These are phyloP conservation scores for Geranium brycei DNA, from an alignment of 345 rosid species.

Conservation along the genomic window DNA sequence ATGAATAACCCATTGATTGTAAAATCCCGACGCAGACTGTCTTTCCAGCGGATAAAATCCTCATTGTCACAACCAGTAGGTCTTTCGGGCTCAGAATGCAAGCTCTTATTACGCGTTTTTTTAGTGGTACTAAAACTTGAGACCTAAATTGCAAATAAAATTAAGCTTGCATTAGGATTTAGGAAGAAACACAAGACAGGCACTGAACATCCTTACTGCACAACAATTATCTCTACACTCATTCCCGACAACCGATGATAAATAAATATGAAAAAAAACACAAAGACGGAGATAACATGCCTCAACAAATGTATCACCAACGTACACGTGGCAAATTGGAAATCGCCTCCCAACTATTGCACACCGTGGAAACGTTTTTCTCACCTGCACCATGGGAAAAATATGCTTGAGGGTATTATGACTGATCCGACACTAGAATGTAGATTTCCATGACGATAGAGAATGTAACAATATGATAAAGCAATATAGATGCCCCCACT, in stretches of 20 bases:
- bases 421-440: not conserved
- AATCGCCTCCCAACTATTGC: constrained; percentile 53
- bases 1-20: constrained; percentile 68
- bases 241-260: not conserved
- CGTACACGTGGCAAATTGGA: constrained; percentile 56
- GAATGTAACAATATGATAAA: not conserved
- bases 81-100: constrained; percentile 18
- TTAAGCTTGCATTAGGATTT: not conserved
- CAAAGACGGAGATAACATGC: constrained; percentile 13
- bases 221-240: not conserved
- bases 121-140: constrained; percentile 62
- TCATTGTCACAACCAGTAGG: constrained; percentile 35
- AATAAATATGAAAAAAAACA: too few species aligned
- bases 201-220: not conserved
- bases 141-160: constrained; percentile 21
- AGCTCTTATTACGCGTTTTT: constrained; percentile 12
- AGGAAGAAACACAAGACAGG: not conserved
- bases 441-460: not conserved
- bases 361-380: constrained; percentile 33
- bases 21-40: constrained; percentile 76
- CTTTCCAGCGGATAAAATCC: constrained; percentile 65
- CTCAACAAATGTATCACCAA: constrained; percentile 42
- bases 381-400: constrained; percentile 25
- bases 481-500: too few species aligned
- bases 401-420: not conserved